Base-by-base conservation (phyloP, 345 rosid genomes). In the Turnera subulata region DNA sequence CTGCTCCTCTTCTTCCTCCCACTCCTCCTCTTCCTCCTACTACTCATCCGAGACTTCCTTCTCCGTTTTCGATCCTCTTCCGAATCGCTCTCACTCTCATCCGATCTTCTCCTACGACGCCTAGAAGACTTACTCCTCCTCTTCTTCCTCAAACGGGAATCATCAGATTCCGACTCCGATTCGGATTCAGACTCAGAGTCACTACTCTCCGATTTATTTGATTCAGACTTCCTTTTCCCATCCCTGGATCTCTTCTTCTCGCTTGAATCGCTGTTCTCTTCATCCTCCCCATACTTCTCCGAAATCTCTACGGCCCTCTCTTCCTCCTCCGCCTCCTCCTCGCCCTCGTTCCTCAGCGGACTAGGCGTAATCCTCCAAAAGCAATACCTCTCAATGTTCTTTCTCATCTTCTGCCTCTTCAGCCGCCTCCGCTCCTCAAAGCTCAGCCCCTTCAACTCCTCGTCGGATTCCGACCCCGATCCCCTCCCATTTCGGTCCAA, bases 401-500 rank as follows among this genome's bases (percentile, higher is more conserved):
- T 90, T 75, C 97, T 82, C 95, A 85, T 50, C 82, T 88, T 88
- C 76, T 87, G 92, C 71, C 96, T 84, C 78, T 85, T 94, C 66
- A 73, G 71, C 66, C 97, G 80, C 80, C 97, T 63, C 61, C 76
- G 76, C 73, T 94, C 99, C 70, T 85, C 94, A 19, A 61, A 77
- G 59, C 77, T 81, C 77, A 94, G 69, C 45, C 97, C 92, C 29
- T 72, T 88, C 73, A 88, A 61, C 52, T 93, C 97, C 76, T 87
- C 96, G 49, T 85, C 99, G 15, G 95, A 83, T 21, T 93, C 99
- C 11, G 94, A 84, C 15, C 75, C 95, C 17, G 73, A 69, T 19
- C 68, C 61, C 67, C 76, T 73, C 10, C 61, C 61, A 49, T 62
- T 57, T 9, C 60, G 46, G 18, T 63, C 67, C 1, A 53, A 58